A percentile compares a stretch with the other conserved stretches of the same genome.
Evolutionary conservation across 2,329 filamentous ascomycete species (phyloP).

Genomic region (Aspergillus uvarum): DNA sequence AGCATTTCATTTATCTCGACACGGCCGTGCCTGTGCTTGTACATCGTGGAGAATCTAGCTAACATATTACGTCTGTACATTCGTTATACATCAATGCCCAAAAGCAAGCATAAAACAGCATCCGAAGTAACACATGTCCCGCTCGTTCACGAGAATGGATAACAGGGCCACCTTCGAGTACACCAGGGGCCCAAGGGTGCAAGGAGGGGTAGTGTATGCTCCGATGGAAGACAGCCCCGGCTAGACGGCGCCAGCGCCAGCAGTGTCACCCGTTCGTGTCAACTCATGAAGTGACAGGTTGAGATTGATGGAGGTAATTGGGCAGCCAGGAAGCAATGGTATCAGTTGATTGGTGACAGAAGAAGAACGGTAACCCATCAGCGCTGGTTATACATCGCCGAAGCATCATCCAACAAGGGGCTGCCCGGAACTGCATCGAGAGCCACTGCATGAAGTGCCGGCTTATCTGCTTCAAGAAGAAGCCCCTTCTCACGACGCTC

Average conservation of each 20-base stretch:
- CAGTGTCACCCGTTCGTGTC: neutral
- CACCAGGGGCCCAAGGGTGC: conserved; percentile 7
- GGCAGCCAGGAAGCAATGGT: neutral
- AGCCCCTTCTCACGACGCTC: conserved; percentile 63
- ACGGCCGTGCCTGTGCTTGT: neutral
- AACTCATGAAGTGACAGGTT: neutral
- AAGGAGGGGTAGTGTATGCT: neutral
- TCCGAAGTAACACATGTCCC: neutral
- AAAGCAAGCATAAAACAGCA: neutral
- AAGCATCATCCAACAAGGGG: conserved; percentile 33
- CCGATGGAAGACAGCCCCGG: neutral
- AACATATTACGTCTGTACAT: conserved; percentile 8
- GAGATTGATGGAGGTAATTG: neutral
- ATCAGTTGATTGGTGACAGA: neutral
- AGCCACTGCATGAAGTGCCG: conserved; percentile 83
- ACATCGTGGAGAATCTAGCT: neutral
- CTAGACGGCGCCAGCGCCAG: conserved; percentile 17
- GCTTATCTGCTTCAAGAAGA: conserved; percentile 60
- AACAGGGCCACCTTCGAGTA: neutral
- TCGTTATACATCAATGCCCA: conserved; percentile 7
- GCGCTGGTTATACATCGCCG: conserved; percentile 8
- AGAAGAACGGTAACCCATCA: neutral
- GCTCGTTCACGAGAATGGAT: neutral
- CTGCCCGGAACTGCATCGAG: conserved; percentile 65
- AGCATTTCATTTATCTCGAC: neutral